phyloP scores from a whole-genome alignment of 1,284 basidiomycete species.

The Apiotrichum montevideense region DNA sequence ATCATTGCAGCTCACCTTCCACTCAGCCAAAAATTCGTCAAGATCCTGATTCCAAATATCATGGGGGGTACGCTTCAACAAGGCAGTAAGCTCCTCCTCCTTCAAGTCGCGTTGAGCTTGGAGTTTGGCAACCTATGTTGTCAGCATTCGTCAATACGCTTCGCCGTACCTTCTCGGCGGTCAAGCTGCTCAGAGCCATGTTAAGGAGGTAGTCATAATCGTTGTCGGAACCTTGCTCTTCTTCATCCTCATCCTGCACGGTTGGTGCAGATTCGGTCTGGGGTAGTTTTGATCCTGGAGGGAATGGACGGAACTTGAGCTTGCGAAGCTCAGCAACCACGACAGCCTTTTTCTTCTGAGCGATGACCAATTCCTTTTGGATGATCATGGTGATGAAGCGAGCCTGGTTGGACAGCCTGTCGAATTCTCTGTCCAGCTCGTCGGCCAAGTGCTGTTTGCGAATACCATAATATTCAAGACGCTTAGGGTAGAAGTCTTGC shows the following conservation, averaged over 20 bases:
- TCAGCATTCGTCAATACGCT: no score
- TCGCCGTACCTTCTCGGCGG: slow-evolving; percentile 68
- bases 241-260: slow-evolving; percentile 51
- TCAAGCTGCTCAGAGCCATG: slow-evolving; percentile 94
- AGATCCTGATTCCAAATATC: slow-evolving; percentile 90
- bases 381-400: slow-evolving; percentile 97
- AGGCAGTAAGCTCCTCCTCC: slow-evolving; percentile 70
- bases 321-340: slow-evolving; percentile 79
- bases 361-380: slow-evolving; percentile 75
- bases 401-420: slow-evolving; percentile 88
- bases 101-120: slow-evolving; percentile 73
- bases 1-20: slow-evolving; percentile 51
- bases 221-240: slow-evolving; percentile 52
- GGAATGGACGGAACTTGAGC: slow-evolving; percentile 83
- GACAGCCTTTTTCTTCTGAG: slow-evolving; percentile 84
- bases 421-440: slow-evolving; percentile 75
- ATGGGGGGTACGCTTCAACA: slow-evolving; percentile 73
- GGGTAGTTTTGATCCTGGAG: slow-evolving; percentile 55
- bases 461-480: slow-evolving; percentile 86
- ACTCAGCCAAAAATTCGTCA: slow-evolving; percentile 72
- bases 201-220: slow-evolving; percentile 94
- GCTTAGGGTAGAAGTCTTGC: slow-evolving; percentile 85
- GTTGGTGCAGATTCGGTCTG: slow-evolving; percentile 66
- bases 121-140: slow-evolving; percentile 60
- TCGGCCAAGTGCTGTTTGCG: slow-evolving; percentile 89